A percentile compares a stretch with the other conserved stretches of the same genome.
These are phyloP conservation scores for Clonostachys solani DNA, from an alignment of 2,329 filamentous ascomycete species.

Conservation along the genomic window DNA sequence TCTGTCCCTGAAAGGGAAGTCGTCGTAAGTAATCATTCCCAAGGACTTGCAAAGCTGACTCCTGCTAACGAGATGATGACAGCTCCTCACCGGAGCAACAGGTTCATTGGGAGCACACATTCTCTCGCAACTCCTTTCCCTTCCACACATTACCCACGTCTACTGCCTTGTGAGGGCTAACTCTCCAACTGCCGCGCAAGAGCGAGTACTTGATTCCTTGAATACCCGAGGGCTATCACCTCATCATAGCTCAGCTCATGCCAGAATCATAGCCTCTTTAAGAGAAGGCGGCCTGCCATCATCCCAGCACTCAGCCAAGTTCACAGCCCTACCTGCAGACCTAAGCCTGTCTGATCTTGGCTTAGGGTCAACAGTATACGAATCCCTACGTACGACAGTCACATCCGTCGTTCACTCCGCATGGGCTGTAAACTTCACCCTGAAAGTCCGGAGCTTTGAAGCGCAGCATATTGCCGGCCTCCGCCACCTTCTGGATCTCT, in stretches of 20 bases:
- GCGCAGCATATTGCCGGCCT: constrained; percentile 36
- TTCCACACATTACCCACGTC: constrained; percentile 48
- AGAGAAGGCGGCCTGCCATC: constrained; percentile 14
- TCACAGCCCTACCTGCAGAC: constrained; percentile 32
- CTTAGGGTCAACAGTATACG: constrained; percentile 17
- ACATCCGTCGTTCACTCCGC: constrained; percentile 43
- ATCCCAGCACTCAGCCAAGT: constrained; percentile 15
- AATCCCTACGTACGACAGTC: constrained; percentile 19
- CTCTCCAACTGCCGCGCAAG: constrained; percentile 19
- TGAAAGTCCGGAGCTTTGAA: constrained; percentile 42
- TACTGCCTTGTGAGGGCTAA: constrained; percentile 44
- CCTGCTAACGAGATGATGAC: background rate
- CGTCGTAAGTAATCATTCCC: constrained; percentile 16
- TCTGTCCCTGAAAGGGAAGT: constrained; percentile 17
- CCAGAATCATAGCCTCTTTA: constrained; percentile 21
- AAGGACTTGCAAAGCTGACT: background rate
- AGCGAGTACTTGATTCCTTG: constrained; percentile 20
- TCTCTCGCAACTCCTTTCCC: constrained; percentile 50
- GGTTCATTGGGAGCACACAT: constrained; percentile 58
- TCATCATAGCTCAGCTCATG: constrained; percentile 7
- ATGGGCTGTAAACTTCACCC: constrained; percentile 53
- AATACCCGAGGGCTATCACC: constrained; percentile 22
- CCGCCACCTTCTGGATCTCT: constrained; percentile 37
- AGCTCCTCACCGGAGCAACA: constrained; percentile 56
- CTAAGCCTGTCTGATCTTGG: constrained; percentile 33